Evolutionary conservation across 805 yeast species (phyloP).

Genomic region (Yamadazyma insecticola): DNA sequence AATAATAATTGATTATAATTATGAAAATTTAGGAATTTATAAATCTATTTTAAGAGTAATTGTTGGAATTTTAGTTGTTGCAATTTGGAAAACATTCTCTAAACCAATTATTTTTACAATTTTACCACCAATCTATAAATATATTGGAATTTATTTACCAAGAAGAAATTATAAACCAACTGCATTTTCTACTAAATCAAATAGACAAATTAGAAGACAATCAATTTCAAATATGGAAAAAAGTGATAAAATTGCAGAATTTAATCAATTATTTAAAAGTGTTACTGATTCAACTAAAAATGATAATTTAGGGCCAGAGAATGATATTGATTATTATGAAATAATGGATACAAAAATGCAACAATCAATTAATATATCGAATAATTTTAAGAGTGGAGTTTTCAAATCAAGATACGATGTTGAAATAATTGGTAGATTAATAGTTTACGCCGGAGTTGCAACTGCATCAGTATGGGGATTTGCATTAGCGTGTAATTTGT

Average conservation of each 20-base stretch:
- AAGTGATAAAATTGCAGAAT: slow-evolving; percentile 22
- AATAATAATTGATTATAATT: slow-evolving; percentile 39
- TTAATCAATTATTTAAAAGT: slow-evolving; percentile 19
- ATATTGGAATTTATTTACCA: slow-evolving; percentile 35
- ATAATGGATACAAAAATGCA: slow-evolving; percentile 24
- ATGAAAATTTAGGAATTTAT: slow-evolving; percentile 36
- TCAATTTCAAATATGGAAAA: slow-evolving; percentile 33
- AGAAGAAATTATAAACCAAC: slow-evolving; percentile 34
- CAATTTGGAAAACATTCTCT: slow-evolving; percentile 68
- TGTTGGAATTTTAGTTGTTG: slow-evolving; percentile 59
- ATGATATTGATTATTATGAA: slow-evolving; percentile 39
- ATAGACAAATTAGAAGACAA: slow-evolving; percentile 32
- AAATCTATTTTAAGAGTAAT: slow-evolving; percentile 44
- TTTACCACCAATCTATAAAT: slow-evolving; percentile 56
- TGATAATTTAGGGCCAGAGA: slow-evolving; percentile 32
- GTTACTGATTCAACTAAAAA: slow-evolving; percentile 19
- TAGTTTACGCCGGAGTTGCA: slow-evolving; percentile 81
- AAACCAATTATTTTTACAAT: slow-evolving; percentile 59
- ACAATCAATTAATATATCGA: slow-evolving; percentile 6
- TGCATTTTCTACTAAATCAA: slow-evolving; percentile 29
- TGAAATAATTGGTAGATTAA: slow-evolving; percentile 69
- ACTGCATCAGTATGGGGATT: slow-evolving; percentile 47
- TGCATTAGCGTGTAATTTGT: slow-evolving; percentile 17
- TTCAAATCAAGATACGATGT: slow-evolving; percentile 63
- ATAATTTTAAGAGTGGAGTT: slow-evolving; percentile 38